phyloP scores from a whole-genome alignment of 495 filamentous ascomycete genomes.

The Penicillium macrosclerotiorum region DNA sequence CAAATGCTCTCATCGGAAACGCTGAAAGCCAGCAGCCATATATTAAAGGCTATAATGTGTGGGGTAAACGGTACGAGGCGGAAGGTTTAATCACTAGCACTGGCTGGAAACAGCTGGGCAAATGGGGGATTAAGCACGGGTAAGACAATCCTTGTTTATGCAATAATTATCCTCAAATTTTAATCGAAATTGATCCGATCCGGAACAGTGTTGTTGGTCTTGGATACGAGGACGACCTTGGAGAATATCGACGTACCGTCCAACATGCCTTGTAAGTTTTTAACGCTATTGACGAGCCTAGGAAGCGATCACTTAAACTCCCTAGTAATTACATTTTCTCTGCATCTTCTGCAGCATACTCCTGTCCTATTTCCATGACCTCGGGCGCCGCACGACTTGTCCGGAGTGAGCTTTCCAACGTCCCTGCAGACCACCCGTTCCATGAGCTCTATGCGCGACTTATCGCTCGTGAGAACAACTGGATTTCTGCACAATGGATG shows the following conservation, averaged over 20 bases:
- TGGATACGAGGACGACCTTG: slow-evolving; percentile 33
- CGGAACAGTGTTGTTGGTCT: slow-evolving; percentile 37
- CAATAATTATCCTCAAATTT: not conserved
- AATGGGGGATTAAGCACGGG: slow-evolving; percentile 33
- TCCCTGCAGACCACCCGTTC: slow-evolving; percentile 40
- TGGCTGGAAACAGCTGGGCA: slow-evolving; percentile 36
- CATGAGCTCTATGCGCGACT: slow-evolving; percentile 48
- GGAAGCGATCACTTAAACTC: slow-evolving; percentile 43
- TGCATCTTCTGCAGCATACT: slow-evolving; percentile 56
- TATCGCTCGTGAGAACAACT: slow-evolving; percentile 58
- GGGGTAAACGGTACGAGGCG: slow-evolving; percentile 28
- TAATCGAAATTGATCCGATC: not conserved
- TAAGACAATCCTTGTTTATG: slow-evolving; percentile 4
- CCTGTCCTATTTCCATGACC: slow-evolving; percentile 66
- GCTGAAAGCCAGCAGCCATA: slow-evolving; percentile 29
- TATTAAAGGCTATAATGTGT: slow-evolving; percentile 30
- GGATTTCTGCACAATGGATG: slow-evolving; percentile 83
- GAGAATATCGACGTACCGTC: slow-evolving; percentile 35
- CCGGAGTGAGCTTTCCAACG: slow-evolving; percentile 41
- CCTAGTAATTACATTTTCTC: slow-evolving; percentile 62
- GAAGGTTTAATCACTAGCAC: slow-evolving; percentile 34
- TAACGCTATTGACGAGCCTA: not conserved
- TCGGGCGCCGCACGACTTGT: slow-evolving; percentile 65
- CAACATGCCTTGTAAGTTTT: slow-evolving; percentile 30
- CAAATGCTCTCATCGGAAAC: slow-evolving; percentile 13